A percentile compares a stretch with the other conserved stretches of the same genome.
These are phyloP conservation scores for Solanum raphanifolium DNA, from an alignment of 257 asterid species.

Conservation along the genomic window DNA sequence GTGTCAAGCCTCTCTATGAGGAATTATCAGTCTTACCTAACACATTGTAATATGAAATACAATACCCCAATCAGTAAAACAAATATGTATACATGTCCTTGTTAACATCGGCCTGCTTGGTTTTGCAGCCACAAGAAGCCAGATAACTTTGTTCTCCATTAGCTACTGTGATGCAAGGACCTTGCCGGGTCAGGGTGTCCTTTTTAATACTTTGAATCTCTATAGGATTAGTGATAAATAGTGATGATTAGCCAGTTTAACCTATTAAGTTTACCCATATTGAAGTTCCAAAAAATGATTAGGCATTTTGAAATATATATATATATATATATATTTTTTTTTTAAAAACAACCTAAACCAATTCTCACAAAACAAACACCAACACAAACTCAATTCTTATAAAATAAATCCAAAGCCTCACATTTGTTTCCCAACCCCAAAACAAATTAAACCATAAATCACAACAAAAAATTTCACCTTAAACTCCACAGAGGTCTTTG, in stretches of 20 bases:
- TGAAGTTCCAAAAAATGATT: background rate
- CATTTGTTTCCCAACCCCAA: background rate
- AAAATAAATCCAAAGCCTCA: background rate
- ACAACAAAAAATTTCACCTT: constrained; percentile 34
- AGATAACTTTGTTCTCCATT: background rate
- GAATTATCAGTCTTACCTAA: background rate
- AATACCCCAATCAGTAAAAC: background rate
- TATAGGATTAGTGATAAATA: background rate
- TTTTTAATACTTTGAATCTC: background rate
- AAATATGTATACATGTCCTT: background rate
- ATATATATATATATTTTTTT: too few relatives aligned
- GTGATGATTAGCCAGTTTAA: background rate
- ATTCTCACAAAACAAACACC: background rate
- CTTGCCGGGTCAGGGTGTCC: background rate
- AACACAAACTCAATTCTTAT: background rate
- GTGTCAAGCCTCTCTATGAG: background rate
- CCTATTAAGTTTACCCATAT: background rate
- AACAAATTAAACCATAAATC: background rate
- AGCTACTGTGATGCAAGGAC: background rate
- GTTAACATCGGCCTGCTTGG: background rate
- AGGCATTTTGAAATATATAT: background rate
- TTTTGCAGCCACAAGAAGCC: background rate
- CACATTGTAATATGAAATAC: background rate
- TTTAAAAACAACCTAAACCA: too few relatives aligned
- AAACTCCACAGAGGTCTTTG: constrained; percentile 69